A percentile compares a stretch with the other conserved stretches of the same genome.
Conservation (phyloP, 441 rosid species). For the Erodium trifolium region DNA sequence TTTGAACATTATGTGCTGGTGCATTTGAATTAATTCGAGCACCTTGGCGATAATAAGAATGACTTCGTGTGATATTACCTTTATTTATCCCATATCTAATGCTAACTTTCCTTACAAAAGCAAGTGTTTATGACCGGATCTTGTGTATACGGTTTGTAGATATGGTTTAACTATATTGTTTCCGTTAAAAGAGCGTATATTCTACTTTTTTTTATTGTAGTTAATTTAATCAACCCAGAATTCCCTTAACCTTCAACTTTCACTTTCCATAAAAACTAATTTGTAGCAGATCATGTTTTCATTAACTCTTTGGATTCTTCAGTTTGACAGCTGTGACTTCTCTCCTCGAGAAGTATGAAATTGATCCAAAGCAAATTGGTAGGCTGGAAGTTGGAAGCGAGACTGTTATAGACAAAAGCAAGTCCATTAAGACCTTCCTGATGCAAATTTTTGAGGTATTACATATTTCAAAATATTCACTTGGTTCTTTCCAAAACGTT, state of each 20-base stretch:
- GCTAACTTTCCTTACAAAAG: not conserved
- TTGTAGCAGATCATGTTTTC: not conserved
- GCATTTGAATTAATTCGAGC: not conserved
- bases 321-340: slow-evolving; percentile 83
- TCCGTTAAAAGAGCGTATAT: not conserved
- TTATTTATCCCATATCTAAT: not conserved
- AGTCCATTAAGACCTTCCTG: slow-evolving; percentile 93
- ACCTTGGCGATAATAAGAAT: not conserved
- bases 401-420: slow-evolving; percentile 98
- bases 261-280: not conserved
- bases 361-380: slow-evolving; percentile 90
- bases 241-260: not conserved
- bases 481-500: not conserved
- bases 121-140: not conserved
- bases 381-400: slow-evolving; percentile 98
- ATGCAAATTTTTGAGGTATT: slow-evolving; percentile 97
- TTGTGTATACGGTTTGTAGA: not conserved
- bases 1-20: not conserved
- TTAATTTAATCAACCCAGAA: not conserved
- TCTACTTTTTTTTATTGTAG: not conserved
- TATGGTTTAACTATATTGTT: not conserved
- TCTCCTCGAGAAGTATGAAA: slow-evolving; percentile 75
- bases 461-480: not conserved
- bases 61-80: not conserved
- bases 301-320: slow-evolving; percentile 16